phyloP scores from a whole-genome alignment of 805 yeast species.

The Saccharomycopsis babjevae region DNA sequence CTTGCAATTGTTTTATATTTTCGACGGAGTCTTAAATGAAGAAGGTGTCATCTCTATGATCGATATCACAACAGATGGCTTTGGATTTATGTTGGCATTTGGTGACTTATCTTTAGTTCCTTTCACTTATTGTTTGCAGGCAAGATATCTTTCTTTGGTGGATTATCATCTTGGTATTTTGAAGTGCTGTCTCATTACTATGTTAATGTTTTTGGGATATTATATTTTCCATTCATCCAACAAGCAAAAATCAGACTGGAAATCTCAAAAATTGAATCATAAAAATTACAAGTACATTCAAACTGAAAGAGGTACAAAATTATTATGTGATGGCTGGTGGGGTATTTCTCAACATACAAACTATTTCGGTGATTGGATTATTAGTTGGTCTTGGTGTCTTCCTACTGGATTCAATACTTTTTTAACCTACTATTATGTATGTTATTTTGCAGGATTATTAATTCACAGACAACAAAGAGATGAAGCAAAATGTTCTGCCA shows the following conservation, averaged over 20 bases:
- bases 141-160: slow-evolving; percentile 66
- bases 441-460: slow-evolving; percentile 73
- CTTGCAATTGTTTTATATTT: slow-evolving; percentile 70
- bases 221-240: slow-evolving; percentile 79
- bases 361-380: slow-evolving; percentile 91
- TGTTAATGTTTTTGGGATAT: slow-evolving; percentile 53
- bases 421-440: slow-evolving; percentile 76
- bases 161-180: slow-evolving; percentile 40
- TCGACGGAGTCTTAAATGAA: slow-evolving; percentile 90
- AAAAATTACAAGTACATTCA: slow-evolving; percentile 57
- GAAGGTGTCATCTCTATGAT: slow-evolving; percentile 88
- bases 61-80: slow-evolving; percentile 93
- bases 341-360: slow-evolving; percentile 83
- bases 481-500: slow-evolving; percentile 78
- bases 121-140: slow-evolving; percentile 78
- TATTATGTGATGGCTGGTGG: slow-evolving; percentile 96
- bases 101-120: slow-evolving; percentile 94
- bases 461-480: slow-evolving; percentile 87
- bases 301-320: slow-evolving; percentile 68
- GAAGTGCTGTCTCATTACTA: slow-evolving; percentile 32
- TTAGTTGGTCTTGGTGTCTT: slow-evolving; percentile 86
- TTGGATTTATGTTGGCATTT: slow-evolving; percentile 91
- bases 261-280: slow-evolving; percentile 57
- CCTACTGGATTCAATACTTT: slow-evolving; percentile 77
- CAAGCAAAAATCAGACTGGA: slow-evolving; percentile 74